Percentiles rank a stretch among this genome's conserved stretches.
Evolutionary conservation across 129 eudicot species (phyloP).

Genomic region (sunflower (Helianthus annuus)): HanXRQr2.0-SUNRISE NC_035448.2:201259805-201260304

Average conservation of each 20-base stretch:
- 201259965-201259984: slow-evolving; percentile 22
- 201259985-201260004: slow-evolving; percentile 60
- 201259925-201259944: slow-evolving; percentile 7
- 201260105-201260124: slow-evolving; percentile 15
- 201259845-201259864: too few species aligned
- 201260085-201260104: slow-evolving; percentile 21
- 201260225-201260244: slow-evolving; percentile 28
- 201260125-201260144: slow-evolving; percentile 24
- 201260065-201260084: slow-evolving; percentile 37
- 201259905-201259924: slow-evolving; percentile 1
- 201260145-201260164: slow-evolving; percentile 15
- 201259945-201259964: slow-evolving; percentile 19
- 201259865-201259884: too few species aligned
- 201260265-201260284: slow-evolving; percentile 89
- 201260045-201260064: slow-evolving; percentile 17
- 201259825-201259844: too few species aligned
- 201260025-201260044: slow-evolving; percentile 40
- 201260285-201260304: slow-evolving; percentile 92
- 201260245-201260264: slow-evolving; percentile 94
- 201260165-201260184: slow-evolving; percentile 6
- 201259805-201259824: too few species aligned
- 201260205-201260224: background rate
- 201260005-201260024: slow-evolving; percentile 73
- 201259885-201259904: background rate
- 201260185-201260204: slow-evolving; percentile 16